phyloP scores from a whole-genome alignment of 2,329 filamentous ascomycete species.

The Verticillium albo-atrum region DNA sequence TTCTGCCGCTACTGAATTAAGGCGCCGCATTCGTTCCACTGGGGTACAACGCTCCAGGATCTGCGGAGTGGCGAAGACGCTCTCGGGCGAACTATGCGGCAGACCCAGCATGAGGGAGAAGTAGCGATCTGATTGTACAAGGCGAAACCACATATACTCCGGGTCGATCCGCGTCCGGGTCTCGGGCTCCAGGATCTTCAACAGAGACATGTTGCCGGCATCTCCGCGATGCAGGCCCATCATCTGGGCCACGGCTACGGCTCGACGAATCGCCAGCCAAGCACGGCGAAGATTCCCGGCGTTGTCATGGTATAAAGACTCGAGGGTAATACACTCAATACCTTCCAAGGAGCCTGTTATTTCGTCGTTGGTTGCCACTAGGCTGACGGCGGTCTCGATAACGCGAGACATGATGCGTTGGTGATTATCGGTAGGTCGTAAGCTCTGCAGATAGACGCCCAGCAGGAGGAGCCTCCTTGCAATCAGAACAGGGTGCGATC shows the following conservation, averaged over 20 bases:
- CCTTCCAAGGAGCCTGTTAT: conserved; percentile 47
- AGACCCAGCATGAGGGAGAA: conserved; percentile 47
- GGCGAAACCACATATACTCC: conserved; percentile 42
- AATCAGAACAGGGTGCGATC: conserved; percentile 39
- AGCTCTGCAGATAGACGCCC: conserved; percentile 39
- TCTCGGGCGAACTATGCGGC: conserved; percentile 36
- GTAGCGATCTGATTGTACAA: conserved; percentile 45
- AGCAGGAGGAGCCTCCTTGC: conserved; percentile 43
- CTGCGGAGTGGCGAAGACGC: conserved; percentile 27
- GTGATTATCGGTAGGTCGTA: conserved; percentile 26
- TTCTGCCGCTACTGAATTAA: conserved; percentile 35
- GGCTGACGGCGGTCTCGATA: conserved; percentile 23
- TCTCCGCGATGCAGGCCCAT: conserved; percentile 39
- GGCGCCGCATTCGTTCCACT: conserved; percentile 38
- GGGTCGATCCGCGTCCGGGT: conserved; percentile 4
- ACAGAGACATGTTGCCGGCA: not conserved
- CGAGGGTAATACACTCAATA: conserved; percentile 45
- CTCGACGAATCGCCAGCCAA: conserved; percentile 47
- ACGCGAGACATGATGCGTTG: conserved; percentile 24
- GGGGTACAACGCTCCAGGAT: conserved; percentile 25
- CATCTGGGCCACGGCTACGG: conserved; percentile 45
- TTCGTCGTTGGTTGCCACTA: conserved; percentile 47
- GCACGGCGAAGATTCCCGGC: conserved; percentile 48
- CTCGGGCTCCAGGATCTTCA: conserved; percentile 33
- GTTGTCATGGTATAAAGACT: conserved; percentile 45